A percentile compares a stretch with the other conserved stretches of the same genome.
phyloP scores from a whole-genome alignment of 805 yeast species.

The Debaryomyces hansenii region DNA sequence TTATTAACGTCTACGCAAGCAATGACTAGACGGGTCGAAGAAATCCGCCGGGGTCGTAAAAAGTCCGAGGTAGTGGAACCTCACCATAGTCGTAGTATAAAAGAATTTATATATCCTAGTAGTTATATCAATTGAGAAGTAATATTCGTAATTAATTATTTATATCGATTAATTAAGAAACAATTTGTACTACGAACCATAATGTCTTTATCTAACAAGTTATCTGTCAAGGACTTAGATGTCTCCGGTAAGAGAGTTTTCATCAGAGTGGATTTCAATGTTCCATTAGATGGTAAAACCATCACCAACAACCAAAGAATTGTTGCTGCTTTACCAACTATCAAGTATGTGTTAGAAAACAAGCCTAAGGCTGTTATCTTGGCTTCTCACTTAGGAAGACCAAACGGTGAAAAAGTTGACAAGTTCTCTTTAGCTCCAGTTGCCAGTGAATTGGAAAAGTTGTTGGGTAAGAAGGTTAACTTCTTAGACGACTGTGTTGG shows the following conservation, averaged over 20 bases:
- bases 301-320: constrained; percentile 99
- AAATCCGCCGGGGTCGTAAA: constrained; percentile 7
- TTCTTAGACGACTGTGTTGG: constrained; percentile 95
- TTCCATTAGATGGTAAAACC: constrained; percentile 91
- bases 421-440: constrained; percentile 95
- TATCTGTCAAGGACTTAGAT: constrained; percentile 88
- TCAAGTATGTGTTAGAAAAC: constrained; percentile 88
- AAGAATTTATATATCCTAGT: not conserved
- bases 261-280: constrained; percentile 97
- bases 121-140: not conserved
- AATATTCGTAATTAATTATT: constrained; percentile 1
- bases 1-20: too few species aligned
- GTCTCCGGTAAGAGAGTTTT: constrained; percentile 92
- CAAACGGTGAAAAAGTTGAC: constrained; percentile 86
- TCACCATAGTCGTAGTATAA: not conserved
- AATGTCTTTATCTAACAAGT: constrained; percentile 93
- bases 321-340: constrained; percentile 99
- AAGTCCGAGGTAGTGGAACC: constrained; percentile 2
- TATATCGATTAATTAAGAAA: constrained; percentile 5
- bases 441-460: constrained; percentile 79
- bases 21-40: constrained; percentile 5
- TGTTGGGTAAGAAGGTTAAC: constrained; percentile 68
- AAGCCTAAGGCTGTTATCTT: constrained; percentile 88
- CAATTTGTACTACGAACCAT: not conserved
- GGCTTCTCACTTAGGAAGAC: constrained; percentile 99